Conservation (phyloP, 768 basidiomycete genomes). For the Lactarius pseudohatsudake region DNA sequence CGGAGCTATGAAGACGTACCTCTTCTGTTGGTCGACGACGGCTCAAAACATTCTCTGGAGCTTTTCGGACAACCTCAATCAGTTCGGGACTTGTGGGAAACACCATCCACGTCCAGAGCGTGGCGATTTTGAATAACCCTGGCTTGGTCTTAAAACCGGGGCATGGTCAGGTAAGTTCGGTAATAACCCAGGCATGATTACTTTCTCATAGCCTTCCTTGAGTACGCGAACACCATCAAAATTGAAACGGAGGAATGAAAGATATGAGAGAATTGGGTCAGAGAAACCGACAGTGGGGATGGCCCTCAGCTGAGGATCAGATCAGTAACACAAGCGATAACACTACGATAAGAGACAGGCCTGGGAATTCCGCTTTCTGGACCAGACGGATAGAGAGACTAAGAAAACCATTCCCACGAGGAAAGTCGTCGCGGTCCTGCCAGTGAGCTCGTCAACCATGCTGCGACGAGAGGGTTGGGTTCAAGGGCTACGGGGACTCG, state of each 20-base stretch:
- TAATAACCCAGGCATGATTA: constrained; percentile 8
- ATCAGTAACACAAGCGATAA: not conserved
- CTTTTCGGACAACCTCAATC: too few relatives aligned
- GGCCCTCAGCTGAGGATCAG: constrained; percentile 18
- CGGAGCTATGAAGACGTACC: too few relatives aligned
- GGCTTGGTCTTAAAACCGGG: constrained; percentile 24
- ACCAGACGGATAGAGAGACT: not conserved
- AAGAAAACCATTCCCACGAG: constrained; percentile 4
- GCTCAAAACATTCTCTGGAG: too few relatives aligned
- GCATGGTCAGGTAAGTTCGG: not conserved
- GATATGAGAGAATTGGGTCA: constrained; percentile 36
- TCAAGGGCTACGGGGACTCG: too few relatives aligned
- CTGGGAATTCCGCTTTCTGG: not conserved
- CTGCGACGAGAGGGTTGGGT: not conserved
- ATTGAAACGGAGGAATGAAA: constrained; percentile 35
- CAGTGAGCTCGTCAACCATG: constrained; percentile 4
- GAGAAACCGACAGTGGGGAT: constrained; percentile 41
- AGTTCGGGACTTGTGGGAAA: constrained; percentile 41
- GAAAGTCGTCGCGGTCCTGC: not conserved
- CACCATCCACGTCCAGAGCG: constrained; percentile 47
- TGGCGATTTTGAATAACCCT: constrained; percentile 44
- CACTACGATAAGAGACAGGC: not conserved
- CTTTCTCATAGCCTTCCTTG: constrained; percentile 39
- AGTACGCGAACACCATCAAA: constrained; percentile 33
- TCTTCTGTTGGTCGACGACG: too few relatives aligned